Base-by-base conservation (phyloP, 2,329 filamentous ascomycete species). In the Calonectria pteridis region DNA sequence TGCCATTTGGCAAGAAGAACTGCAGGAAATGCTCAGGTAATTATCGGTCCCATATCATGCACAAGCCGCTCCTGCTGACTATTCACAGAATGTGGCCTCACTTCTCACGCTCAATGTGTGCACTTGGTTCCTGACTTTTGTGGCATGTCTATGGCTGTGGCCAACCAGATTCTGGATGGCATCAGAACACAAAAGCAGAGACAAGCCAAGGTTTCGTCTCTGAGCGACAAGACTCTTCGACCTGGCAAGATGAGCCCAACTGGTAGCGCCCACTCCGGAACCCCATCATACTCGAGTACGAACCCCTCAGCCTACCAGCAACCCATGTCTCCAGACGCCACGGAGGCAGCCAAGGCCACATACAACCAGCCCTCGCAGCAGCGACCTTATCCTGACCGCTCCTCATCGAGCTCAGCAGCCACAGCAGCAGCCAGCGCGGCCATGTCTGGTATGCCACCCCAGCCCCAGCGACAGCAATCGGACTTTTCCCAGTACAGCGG, bases 81-180 rank as follows among this genome's bases (percentile, higher is more conserved):
- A 31, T 11, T 20, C 76, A 72, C 81, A 93, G 97, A 99, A 91
- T 99, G 97, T 85, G 90, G 90, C 78, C 93, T 98, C 74, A 98
- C 96, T 29, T 96, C 94, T 75, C 97, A 99, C 85, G 93, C 95
- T 26, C 91, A 94, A 72, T 99, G 97, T 85, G 94, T 95, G 26
- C 97, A 99, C 85, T 91, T 99, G 78, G 96, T 99, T 37, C 97
- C 97, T 26, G 97, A 99, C 84, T 99, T 99, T 86, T 99, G 97
- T 84, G 97, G 97, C 79, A 99, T 99, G 95, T 97, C 95, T 33
- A 98, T 98, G 97, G 94, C 97, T 71, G 94, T 95, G 46, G 97
- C 97, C 53, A 98, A 98, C 84, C 93, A 97, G 82, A 98, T 99
- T 77, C 85, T 98, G 69, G 93, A 95, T 76, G 95, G 96, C 64